Conservation (phyloP, 768 basidiomycete species). For the Lyophyllum semitale region DNA sequence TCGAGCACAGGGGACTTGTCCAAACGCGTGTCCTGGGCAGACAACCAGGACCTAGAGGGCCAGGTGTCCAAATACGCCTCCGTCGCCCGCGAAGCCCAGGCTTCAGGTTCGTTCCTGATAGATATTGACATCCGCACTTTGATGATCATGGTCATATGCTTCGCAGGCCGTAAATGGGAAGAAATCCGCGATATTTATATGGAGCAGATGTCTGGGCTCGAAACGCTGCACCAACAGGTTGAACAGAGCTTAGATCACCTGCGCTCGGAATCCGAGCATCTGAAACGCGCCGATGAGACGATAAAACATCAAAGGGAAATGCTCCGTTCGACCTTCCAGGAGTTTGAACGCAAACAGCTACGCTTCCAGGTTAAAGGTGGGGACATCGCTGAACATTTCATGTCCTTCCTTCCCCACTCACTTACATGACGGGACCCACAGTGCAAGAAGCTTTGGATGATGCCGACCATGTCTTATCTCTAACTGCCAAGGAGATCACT, state of each 20-base stretch:
- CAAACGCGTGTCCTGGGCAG: slow-evolving; percentile 79
- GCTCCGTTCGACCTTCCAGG: slow-evolving; percentile 40
- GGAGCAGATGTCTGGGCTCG: slow-evolving; percentile 64
- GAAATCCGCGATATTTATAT: slow-evolving; percentile 56
- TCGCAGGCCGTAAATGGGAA: slow-evolving; percentile 60
- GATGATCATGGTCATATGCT: slow-evolving; percentile 4
- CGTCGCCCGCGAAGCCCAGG: slow-evolving; percentile 39
- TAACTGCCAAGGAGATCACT: slow-evolving; percentile 21
- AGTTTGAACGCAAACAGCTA: slow-evolving; percentile 43
- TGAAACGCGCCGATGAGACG: slow-evolving; percentile 44
- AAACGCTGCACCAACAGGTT: slow-evolving; percentile 57
- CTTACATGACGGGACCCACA: slow-evolving; percentile 15
- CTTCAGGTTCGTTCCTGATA: slow-evolving; percentile 30
- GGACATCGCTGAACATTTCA: neutral
- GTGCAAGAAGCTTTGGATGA: slow-evolving; percentile 45
- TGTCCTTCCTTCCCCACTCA: neutral
- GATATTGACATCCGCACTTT: neutral
- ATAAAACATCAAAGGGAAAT: slow-evolving; percentile 39
- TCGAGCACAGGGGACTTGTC: slow-evolving; percentile 53
- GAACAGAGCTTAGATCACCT: slow-evolving; percentile 42
- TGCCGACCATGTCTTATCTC: slow-evolving; percentile 37
- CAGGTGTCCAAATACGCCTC: slow-evolving; percentile 52
- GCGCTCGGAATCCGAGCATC: slow-evolving; percentile 44
- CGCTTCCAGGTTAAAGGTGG: slow-evolving; percentile 46
- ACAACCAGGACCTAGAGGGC: slow-evolving; percentile 59